A percentile compares a stretch with the other conserved stretches of the same genome.
Evolutionary conservation across 129 eudicot genomes (phyloP).

Genomic region (Flaveria bidentis): DNA sequence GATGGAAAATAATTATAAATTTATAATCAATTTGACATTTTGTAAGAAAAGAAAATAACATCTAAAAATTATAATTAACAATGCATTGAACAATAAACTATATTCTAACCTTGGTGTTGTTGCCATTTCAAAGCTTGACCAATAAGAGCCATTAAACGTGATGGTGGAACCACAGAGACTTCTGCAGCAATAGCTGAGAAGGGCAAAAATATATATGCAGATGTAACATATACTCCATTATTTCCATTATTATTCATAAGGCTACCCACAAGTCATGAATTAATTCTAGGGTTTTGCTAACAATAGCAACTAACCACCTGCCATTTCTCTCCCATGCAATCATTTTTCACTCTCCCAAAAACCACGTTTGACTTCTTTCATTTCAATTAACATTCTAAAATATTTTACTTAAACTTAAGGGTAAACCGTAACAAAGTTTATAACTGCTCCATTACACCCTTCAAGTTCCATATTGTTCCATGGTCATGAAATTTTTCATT

Average conservation of each 20-base stretch:
- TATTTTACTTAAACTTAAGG: too few species aligned
- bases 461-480: too few species aligned
- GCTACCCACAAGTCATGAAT: neutral
- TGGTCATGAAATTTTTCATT: too few species aligned
- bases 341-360: too few species aligned
- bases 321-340: too few species aligned
- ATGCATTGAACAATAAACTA: neutral
- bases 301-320: too few species aligned
- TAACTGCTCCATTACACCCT: too few species aligned
- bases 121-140: constrained; percentile 99
- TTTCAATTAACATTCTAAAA: too few species aligned
- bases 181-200: constrained; percentile 86
- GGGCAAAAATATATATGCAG: neutral
- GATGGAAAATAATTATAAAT: constrained; percentile 11
- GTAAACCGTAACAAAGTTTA: too few species aligned
- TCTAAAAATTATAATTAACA: neutral
- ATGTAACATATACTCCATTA: neutral
- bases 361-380: too few species aligned
- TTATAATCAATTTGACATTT: neutral
- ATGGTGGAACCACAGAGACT: constrained; percentile 98
- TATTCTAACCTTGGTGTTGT: constrained; percentile 86
- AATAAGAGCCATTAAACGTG: constrained; percentile 91
- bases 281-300: neutral
- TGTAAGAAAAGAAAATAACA: neutral
- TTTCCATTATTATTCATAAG: neutral